Evolutionary conservation across 768 basidiomycete species (phyloP).

Genomic region (Suillus alpinus): DNA sequence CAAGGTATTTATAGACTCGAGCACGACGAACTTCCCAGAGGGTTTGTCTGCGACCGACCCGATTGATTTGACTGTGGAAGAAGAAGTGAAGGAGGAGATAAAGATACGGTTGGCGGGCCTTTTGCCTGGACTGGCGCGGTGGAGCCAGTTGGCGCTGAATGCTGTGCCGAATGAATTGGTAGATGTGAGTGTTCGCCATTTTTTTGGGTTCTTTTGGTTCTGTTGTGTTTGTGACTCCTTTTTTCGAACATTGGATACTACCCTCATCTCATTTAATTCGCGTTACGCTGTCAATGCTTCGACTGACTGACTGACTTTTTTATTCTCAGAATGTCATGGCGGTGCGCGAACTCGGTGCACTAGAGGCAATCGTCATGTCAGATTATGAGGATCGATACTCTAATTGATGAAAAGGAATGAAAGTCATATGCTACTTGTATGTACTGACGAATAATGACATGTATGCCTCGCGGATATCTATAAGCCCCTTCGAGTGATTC

Average conservation of each 20-base stretch:
- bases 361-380: slow-evolving; percentile 73
- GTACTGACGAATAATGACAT: neutral
- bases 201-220: neutral
- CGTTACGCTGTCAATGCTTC: neutral
- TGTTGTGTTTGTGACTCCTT: neutral
- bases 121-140: slow-evolving; percentile 75
- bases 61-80: slow-evolving; percentile 12
- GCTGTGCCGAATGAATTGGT: slow-evolving; percentile 77
- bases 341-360: slow-evolving; percentile 59
- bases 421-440: neutral
- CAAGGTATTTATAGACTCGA: slow-evolving; percentile 53
- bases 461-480: neutral
- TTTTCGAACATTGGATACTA: neutral
- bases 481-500: neutral
- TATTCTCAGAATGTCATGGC: slow-evolving; percentile 54
- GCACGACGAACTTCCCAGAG: slow-evolving; percentile 6
- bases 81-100: slow-evolving; percentile 32
- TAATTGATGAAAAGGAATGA: neutral
- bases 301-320: neutral
- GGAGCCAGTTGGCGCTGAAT: slow-evolving; percentile 69
- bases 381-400: slow-evolving; percentile 53
- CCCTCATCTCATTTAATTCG: neutral
- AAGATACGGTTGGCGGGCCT: slow-evolving; percentile 74
- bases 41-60: slow-evolving; percentile 18
- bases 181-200: slow-evolving; percentile 55